Base-by-base conservation (phyloP, 495 filamentous ascomycete species). In the Platismatia glauca region DNA sequence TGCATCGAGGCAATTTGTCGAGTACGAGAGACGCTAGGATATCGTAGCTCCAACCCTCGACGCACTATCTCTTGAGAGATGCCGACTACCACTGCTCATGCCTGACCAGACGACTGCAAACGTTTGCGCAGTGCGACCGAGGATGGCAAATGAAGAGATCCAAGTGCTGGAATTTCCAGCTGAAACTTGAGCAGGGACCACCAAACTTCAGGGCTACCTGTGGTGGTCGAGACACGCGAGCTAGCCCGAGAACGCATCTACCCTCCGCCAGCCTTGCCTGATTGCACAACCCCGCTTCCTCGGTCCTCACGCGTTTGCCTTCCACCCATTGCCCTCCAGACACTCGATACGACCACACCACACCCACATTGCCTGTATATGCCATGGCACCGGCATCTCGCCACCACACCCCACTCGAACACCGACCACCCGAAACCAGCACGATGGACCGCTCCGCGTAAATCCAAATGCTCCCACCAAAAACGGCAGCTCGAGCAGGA, bases 401-500 rank as follows among this genome's bases (percentile, higher is more conserved):
- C 11, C 53, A 60, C 33, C 34, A 53, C 24, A 34, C 8, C 2
- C 44, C 53, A 0, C 59, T 60, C 59, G 33, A 60, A 15, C 13
- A 53, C 13, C 46, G 44, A 2, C 15, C 7, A 15, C n/a, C 44
- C 43, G 7, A 34, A 4, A 31, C 53, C 11, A 24, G 15, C 22
- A 60, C 24, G 22, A 41, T 33, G 44, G 22, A 37, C 46, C 57
- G 60, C 52, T 57, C 44, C 12, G 27, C 37, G 7, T 62, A 52
- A 37, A 13, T 24, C 16, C 52, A 53, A 27, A 41, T 31, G 18
- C 24, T 20, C n/a, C 24, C 22, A 24, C 20, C 52, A 9, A 9
- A 38, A 62, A 52, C 60, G 52, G 13, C 24, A 57, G 7, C 43
- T 18, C 34, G 43, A 46, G 41, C 50, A 62, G 16, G 60, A 62